A percentile compares a stretch with the other conserved stretches of the same genome.
These are phyloP conservation scores for Colletotrichum sp. DNA, from an alignment of 2,329 filamentous ascomycete species.

Conservation along the genomic window DNA sequence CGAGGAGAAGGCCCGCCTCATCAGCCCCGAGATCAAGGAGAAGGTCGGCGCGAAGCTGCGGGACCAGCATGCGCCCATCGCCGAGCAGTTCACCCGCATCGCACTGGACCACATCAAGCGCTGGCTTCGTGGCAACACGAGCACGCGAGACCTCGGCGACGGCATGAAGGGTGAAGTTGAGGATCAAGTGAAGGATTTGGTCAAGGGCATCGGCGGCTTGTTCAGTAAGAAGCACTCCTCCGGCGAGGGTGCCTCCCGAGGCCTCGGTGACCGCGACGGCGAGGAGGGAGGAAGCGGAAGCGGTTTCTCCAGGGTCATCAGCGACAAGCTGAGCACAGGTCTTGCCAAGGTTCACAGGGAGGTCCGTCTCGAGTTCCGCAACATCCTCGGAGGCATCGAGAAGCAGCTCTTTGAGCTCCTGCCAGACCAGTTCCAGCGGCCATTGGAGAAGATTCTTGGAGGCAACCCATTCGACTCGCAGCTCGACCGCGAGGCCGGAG, in stretches of 20 bases:
- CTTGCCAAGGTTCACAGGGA: constrained; percentile 47
- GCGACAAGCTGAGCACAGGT: constrained; percentile 49
- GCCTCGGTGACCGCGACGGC: constrained; percentile 31
- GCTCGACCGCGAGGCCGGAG: constrained; percentile 38
- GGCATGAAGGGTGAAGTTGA: constrained; percentile 48
- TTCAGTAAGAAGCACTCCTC: constrained; percentile 38
- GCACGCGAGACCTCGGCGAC: constrained; percentile 43
- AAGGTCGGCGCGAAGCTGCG: constrained; percentile 42
- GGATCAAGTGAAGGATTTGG: constrained; percentile 47
- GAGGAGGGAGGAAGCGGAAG: constrained; percentile 29
- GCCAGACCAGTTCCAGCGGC: constrained; percentile 45
- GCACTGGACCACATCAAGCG: constrained; percentile 51
- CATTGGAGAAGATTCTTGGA: constrained; percentile 49
- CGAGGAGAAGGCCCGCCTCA: constrained; percentile 48
- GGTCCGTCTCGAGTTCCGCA: constrained; percentile 50
- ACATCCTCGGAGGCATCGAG: constrained; percentile 45
- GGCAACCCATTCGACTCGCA: constrained; percentile 50
- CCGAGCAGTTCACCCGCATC: constrained; percentile 49
- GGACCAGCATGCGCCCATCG: constrained; percentile 46
- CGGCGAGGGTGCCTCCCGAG: constrained; percentile 33
- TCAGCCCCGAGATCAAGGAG: constrained; percentile 52
- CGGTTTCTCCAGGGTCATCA: constrained; percentile 50
- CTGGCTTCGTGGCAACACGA: constrained; percentile 48
- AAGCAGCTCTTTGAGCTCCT: constrained; percentile 49
- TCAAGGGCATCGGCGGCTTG: constrained; percentile 45